phyloP scores from a whole-genome alignment of 495 filamentous ascomycete species.

The Podospora comata region DNA sequence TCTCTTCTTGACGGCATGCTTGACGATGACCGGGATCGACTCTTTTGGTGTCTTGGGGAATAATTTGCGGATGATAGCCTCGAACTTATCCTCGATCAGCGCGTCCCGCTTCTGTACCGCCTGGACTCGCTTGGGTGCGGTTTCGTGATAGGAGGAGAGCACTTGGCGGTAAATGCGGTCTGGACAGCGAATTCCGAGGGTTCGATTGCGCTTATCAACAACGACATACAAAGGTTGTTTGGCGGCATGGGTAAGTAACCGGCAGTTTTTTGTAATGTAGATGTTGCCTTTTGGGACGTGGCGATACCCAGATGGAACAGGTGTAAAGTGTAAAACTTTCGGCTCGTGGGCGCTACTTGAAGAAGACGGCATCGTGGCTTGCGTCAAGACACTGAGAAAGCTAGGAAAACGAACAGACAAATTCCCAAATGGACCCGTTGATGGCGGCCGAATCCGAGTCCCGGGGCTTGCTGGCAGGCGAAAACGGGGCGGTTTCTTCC shows the following conservation, averaged over 20 bases:
- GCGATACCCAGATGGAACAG: slow-evolving; percentile 35
- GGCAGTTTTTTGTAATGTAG: slow-evolving; percentile 41
- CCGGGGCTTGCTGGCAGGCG: too few species aligned
- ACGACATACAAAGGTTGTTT: slow-evolving; percentile 36
- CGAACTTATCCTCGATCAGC: slow-evolving; percentile 28
- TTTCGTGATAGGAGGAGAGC: slow-evolving; percentile 23
- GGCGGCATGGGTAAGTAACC: slow-evolving; percentile 31
- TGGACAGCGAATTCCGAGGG: slow-evolving; percentile 40
- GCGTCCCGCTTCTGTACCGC: slow-evolving; percentile 32
- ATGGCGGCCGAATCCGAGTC: too few species aligned
- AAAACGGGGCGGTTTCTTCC: too few species aligned
- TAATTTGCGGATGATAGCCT: slow-evolving; percentile 23
- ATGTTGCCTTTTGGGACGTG: slow-evolving; percentile 40
- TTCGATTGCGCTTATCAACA: slow-evolving; percentile 15
- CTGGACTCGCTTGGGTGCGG: slow-evolving; percentile 26
- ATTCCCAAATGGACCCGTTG: too few species aligned
- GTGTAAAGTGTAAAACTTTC: background rate
- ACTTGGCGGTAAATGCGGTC: slow-evolving; percentile 30
- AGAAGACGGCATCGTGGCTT: background rate
- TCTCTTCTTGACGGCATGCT: slow-evolving; percentile 32
- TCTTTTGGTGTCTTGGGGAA: slow-evolving; percentile 33
- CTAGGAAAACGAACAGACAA: too few species aligned
- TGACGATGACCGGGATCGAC: slow-evolving; percentile 23
- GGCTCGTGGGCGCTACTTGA: background rate
- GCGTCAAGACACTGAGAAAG: background rate